Base-by-base conservation (phyloP, 768 basidiomycete species). In the Rhodotorula taiwanensis region DNA sequence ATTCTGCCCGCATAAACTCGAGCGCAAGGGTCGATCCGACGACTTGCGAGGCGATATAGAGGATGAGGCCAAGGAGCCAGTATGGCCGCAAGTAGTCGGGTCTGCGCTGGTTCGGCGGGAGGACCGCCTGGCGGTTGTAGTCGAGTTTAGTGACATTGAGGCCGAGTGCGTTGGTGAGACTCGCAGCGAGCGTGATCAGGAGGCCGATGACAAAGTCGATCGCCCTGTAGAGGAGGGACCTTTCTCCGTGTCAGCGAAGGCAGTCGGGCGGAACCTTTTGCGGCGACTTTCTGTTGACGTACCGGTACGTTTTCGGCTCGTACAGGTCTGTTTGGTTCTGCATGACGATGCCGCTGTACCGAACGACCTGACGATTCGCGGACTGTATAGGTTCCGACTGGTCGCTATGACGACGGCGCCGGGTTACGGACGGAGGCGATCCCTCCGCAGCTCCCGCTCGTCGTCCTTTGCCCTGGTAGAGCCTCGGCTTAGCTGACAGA, bases 91-190 rank as follows among this genome's bases (percentile, higher is more conserved):
- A 77, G 82, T 84, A 94, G 74, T 91, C 89, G 64, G 80, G 82
- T 72, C 79, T 81, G 41, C 91, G 80, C 16, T 84, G 82, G 43
- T 83, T 76, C 75, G 87, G 88, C 21, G 93, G 93, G 52, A 94
- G 78, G 30, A 80, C 78, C 67, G 80, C 86, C 30, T 86, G 89
- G 49, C 85, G 80, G 33, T 86, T 84, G 82, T 93, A 90, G 77
- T 95, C 93, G 45, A 94, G 78, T 76, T 97, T 98, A 42, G 90
- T 92, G 62, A 97, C 79, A 74, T 95, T 97, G 45, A 98, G 80
- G n/a, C 93, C 93, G 0, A 77, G 71, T 14, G 76, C 76, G 43
- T 76, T 76, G 25, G 74, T 54, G 21, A 74, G 31, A 2, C 49
- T 48, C 4, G 60, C 64, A 34, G 42, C 55, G 5, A 89, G 78